phyloP scores from a whole-genome alignment of 2,329 filamentous ascomycete species.

The Metarhizium humberi region DNA sequence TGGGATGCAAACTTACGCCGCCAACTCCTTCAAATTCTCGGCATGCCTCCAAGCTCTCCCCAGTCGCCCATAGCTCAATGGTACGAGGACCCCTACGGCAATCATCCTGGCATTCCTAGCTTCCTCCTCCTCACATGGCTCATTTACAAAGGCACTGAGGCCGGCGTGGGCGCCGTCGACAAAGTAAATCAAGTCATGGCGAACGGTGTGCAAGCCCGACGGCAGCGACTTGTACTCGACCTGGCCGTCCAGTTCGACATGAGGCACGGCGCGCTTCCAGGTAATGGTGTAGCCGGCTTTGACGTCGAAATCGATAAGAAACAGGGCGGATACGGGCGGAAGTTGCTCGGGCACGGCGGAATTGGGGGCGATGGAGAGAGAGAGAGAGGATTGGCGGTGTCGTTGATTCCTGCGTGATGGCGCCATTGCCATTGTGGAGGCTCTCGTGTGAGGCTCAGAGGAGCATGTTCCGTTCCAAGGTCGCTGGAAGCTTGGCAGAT shows the following conservation, averaged over 20 bases:
- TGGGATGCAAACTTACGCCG: constrained; percentile 41
- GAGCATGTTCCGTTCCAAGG: background rate
- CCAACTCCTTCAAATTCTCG: constrained; percentile 63
- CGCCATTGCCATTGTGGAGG: constrained; percentile 31
- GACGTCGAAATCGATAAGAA: constrained; percentile 86
- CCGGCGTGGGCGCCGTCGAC: constrained; percentile 71
- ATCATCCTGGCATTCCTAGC: constrained; percentile 88
- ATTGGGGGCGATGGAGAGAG: constrained; percentile 19
- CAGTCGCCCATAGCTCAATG: constrained; percentile 73
- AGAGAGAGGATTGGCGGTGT: constrained; percentile 29
- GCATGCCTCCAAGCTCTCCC: constrained; percentile 88
- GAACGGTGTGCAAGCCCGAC: constrained; percentile 82
- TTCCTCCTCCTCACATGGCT: constrained; percentile 63
- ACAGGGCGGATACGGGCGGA: constrained; percentile 59
- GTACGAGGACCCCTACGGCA: constrained; percentile 81
- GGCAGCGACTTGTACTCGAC: constrained; percentile 96
- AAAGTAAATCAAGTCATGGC: constrained; percentile 88
- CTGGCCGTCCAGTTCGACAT: constrained; percentile 69
- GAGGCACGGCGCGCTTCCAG: constrained; percentile 69
- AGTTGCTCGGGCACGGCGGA: constrained; percentile 19
- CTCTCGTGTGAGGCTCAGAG: constrained; percentile 12
- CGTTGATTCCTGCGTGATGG: constrained; percentile 27
- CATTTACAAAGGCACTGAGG: constrained; percentile 84
- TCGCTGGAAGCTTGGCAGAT: background rate
- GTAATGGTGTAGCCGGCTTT: constrained; percentile 84